Base-by-base conservation (phyloP, 2,329 filamentous ascomycete genomes). In the Westerdykella ornata region DNA sequence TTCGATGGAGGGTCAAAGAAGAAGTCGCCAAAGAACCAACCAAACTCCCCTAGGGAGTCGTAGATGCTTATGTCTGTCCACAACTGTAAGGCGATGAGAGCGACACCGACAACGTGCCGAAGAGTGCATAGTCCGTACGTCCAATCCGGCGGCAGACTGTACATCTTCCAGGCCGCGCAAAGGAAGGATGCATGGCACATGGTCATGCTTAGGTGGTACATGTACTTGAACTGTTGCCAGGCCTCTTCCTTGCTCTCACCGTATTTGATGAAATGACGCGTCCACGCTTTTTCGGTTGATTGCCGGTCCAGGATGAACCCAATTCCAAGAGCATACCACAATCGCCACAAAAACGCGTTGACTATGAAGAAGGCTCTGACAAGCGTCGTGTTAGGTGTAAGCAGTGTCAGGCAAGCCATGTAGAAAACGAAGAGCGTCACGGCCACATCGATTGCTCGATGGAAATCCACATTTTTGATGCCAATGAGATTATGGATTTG, bases 1-100 rank as follows among this genome's bases (percentile, higher is more conserved):
- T 92, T 94, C 11, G 84, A 83, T 9, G 82, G 80, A 35, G 87
- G 84, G 47, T 96, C 88, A 62, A 92, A 96, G 74, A 98, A 97
- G 72, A 97, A 98, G 63, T 98, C 92, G 14, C 92, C 92, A 60
- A 89, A 97, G 73, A 97, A 97, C 90, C 90, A 98, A 55, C 92
- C 92, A 58, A 97, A 98, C 60, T 98, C 92, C 42, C 92, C 92
- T 0, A 98, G 79, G 2, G 88, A 94, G 38, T 96, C 88, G 65
- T 97, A 94, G 52, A 97, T 89, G 65, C 88, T 96, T 50, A 85
- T 74, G 1, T 88, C 84, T 1, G 89, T 95, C 92, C 92, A 98
- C 14, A 94, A 68, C 59, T 98, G 92, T 38, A 98, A 75, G 9
- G 84, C 81, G 44, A 97, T 81, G 49, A 97, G 72, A 39, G 85